These are phyloP conservation scores for Bipolaris sorokiniana DNA, from an alignment of 2,329 filamentous ascomycete species.

Conservation along the genomic window DNA sequence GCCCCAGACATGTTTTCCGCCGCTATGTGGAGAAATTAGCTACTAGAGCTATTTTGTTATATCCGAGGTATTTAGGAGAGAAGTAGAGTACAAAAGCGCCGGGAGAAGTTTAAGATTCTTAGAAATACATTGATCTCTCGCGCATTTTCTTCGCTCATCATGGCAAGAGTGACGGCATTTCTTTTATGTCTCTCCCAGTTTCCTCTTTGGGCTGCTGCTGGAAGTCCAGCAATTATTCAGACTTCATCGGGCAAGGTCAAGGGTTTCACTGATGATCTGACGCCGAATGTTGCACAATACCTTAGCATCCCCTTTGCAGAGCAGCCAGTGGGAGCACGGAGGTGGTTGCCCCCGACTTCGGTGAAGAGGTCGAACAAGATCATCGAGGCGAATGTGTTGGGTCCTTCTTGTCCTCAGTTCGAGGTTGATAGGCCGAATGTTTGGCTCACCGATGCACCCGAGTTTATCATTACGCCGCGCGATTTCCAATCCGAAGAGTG, in stretches of 20 bases:
- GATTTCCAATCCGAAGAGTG: conserved; percentile 53
- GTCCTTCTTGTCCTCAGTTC: conserved; percentile 39
- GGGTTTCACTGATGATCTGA: conserved; percentile 42
- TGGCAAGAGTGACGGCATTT: conserved; percentile 7
- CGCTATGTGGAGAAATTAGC: neutral
- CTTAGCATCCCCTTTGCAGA: conserved; percentile 49
- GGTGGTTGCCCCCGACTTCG: conserved; percentile 43
- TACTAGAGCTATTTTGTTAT: no score
- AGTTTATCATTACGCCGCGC: conserved; percentile 28
- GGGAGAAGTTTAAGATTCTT: neutral
- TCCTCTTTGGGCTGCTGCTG: conserved; percentile 19
- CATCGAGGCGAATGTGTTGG: conserved; percentile 38
- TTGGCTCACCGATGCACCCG: conserved; percentile 33
- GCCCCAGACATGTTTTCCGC: neutral
- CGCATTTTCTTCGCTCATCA: neutral
- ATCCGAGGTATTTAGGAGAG: neutral
- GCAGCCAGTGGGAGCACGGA: conserved; percentile 38
- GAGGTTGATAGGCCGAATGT: conserved; percentile 25
- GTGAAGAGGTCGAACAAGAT: conserved; percentile 24
- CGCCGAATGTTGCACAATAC: conserved; percentile 48
- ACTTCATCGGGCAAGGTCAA: conserved; percentile 40
- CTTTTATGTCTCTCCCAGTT: conserved; percentile 9
- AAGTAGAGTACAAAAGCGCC: neutral
- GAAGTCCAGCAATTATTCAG: conserved; percentile 24
- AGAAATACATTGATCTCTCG: neutral